Evolutionary conservation across 2,329 filamentous ascomycete species (phyloP).

Genomic region (Corniculantispora saksenae): DNA sequence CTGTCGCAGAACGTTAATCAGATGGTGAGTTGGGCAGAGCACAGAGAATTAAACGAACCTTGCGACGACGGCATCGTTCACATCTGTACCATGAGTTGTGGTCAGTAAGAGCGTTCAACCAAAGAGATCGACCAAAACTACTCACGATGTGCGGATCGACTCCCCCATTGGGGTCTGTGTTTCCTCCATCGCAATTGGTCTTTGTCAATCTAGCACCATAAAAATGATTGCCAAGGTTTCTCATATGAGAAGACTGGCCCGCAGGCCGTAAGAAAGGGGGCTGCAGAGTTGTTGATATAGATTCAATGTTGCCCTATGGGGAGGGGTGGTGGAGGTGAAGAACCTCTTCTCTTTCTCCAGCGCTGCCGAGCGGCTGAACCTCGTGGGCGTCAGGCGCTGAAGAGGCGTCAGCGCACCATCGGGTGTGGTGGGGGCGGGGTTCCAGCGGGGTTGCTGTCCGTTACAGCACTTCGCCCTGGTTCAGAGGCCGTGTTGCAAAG

Average conservation of each 20-base stretch:
- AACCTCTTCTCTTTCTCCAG: not conserved
- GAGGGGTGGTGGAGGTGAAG: not conserved
- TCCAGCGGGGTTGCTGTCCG: not conserved
- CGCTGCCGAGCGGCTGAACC: not conserved
- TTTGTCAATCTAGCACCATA: not conserved
- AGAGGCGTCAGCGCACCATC: not conserved
- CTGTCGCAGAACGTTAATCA: conserved; percentile 33
- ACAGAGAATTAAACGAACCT: conserved; percentile 32
- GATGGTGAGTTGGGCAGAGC: conserved; percentile 9
- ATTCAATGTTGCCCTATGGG: not conserved
- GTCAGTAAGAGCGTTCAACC: conserved; percentile 7
- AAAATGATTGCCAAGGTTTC: not conserved
- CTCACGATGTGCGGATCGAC: conserved; percentile 40
- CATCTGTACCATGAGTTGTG: conserved; percentile 32
- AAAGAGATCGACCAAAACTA: conserved; percentile 13
- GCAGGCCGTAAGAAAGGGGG: not conserved
- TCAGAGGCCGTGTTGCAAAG: no score
- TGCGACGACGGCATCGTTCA: conserved; percentile 45
- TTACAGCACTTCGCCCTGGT: not conserved
- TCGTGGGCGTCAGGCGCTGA: not conserved
- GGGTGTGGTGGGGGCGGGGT: not conserved
- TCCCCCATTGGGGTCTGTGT: conserved; percentile 34
- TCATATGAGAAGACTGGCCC: not conserved
- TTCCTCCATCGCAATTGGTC: conserved; percentile 31
- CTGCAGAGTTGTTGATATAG: not conserved